Base-by-base conservation (phyloP, 768 basidiomycete species). In the Pleurotus tuber-regium region DNA sequence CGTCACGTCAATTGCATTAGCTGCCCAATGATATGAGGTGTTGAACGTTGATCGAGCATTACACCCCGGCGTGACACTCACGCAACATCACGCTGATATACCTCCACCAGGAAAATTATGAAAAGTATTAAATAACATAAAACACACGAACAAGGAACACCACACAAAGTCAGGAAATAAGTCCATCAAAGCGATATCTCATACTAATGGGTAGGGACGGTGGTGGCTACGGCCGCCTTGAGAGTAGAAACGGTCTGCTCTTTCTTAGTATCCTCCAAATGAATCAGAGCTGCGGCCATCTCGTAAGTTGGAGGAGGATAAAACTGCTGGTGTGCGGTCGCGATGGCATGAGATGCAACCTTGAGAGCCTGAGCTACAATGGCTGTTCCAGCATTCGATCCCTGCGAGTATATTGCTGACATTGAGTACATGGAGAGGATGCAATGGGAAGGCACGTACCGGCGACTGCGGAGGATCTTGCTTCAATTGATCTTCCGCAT, bases 221-320 rank as follows among this genome's bases (percentile, higher is more conserved):
- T n/a, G n/a, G n/a, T n/a, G n/a, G 46, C n/a, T 6, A 35, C 11
- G 28, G 46, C 46, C 9, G 26, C 31, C 11, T 47, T n/a, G 9
- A 29, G 31, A 19, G 28, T 30, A 9, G 10, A 10, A 26, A 47
- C 30, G 16, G 21, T 9, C 7, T 24, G 46, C 14, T 4, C 16
- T 14, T 18, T 47, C 46, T 35, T 31, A n/a, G 23, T 23, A 33
- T 47, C 46, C 9, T n/a, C 46, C 18, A 35, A 12, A 29, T 47
- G 46, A n/a, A 33, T 21, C 28, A 47, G 19, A 3, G 46, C 31
- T 10, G 46, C 46, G 8, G 25, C 28, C 21, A 30, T 21, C 29
- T 47, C 46, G 23, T 47, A 47, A 3, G 46, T 14, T 19, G 46
- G 46, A 35, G 46, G 46, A 1, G 46, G 46, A 16, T 31, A 47